Conservation (phyloP, 1,284 basidiomycete genomes). For the Sanghuangporus baumii region DNA sequence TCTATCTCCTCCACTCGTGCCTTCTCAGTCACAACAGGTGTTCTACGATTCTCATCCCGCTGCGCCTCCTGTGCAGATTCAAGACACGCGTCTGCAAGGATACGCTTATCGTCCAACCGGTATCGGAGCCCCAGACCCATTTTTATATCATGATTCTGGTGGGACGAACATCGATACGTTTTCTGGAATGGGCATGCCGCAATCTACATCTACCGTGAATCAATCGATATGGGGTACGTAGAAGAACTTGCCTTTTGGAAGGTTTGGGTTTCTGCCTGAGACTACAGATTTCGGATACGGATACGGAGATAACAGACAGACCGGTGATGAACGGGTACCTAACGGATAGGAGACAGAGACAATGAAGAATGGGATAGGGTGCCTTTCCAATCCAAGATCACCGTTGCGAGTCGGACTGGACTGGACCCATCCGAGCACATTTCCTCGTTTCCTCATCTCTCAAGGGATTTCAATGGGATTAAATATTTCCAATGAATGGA, state of each 20-base stretch:
- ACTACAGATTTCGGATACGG: background rate
- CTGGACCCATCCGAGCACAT: no score
- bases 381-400: no score
- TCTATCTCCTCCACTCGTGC: background rate
- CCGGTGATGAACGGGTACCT: no score
- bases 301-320: background rate
- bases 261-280: background rate
- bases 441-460: no score
- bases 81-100: background rate
- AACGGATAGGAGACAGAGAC: no score
- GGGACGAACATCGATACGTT: background rate
- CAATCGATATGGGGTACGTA: constrained; percentile 4
- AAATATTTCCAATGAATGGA: no score
- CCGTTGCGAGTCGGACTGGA: no score
- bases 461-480: no score
- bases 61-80: background rate
- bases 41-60: constrained; percentile 4
- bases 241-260: background rate
- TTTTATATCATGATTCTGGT: background rate
- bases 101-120: background rate
- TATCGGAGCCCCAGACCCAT: background rate
- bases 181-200: background rate
- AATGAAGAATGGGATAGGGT: no score
- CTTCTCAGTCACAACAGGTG: background rate
- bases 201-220: background rate